A percentile compares a stretch with the other conserved stretches of the same genome.
These are phyloP conservation scores for Capsicum rhomboideum DNA, from an alignment of 257 asterid genomes.

Conservation along the genomic window DNA sequence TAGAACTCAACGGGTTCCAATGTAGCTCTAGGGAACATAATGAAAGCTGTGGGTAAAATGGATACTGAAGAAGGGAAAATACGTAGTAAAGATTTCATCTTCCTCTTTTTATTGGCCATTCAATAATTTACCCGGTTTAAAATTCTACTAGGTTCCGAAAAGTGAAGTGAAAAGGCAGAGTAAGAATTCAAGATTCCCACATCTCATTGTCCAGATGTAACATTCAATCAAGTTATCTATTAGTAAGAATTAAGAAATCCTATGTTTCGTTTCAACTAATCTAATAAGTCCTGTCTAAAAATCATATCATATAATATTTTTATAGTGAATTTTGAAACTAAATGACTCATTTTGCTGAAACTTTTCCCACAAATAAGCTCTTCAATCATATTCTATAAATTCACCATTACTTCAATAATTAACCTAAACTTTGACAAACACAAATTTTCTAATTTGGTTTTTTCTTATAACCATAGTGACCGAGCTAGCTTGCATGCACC, in stretches of 20 bases:
- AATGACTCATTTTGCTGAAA: not conserved
- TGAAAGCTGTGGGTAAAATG: not conserved
- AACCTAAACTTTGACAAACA: not conserved
- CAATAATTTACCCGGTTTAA: not conserved
- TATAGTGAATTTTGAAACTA: not conserved
- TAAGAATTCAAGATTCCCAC: not conserved
- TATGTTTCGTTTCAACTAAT: not conserved
- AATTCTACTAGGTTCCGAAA: not conserved
- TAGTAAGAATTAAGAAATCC: not conserved
- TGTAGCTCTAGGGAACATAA: not conserved
- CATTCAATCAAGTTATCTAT: not conserved
- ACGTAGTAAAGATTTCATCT: not conserved
- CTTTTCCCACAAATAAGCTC: not conserved
- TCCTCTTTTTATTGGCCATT: not conserved
- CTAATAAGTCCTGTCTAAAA: not conserved
- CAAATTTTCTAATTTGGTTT: not conserved
- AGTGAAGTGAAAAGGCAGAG: not conserved
- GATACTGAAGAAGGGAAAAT: not conserved
- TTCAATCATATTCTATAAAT: not conserved
- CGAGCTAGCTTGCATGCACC: no score
- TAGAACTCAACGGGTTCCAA: not conserved
- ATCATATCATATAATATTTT: not conserved
- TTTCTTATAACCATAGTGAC: no score
- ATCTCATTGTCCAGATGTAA: not conserved
- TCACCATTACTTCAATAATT: not conserved